phyloP scores from a whole-genome alignment of 179 eudicot genomes.

The Patellifolia procumbens region DNA sequence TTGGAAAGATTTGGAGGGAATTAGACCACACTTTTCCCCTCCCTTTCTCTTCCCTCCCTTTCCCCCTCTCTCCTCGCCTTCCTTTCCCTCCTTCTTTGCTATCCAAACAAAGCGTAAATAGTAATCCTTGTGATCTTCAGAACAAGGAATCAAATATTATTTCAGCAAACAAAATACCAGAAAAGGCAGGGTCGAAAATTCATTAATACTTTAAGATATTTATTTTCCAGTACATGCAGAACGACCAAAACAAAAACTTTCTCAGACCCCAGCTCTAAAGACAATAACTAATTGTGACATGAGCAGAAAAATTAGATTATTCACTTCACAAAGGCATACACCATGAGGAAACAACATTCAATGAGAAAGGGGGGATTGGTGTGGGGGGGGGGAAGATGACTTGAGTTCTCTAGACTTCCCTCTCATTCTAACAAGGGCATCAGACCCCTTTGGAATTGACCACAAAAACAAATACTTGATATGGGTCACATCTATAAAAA shows the following conservation, averaged over 20 bases:
- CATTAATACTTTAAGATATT: neutral
- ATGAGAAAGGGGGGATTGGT: neutral
- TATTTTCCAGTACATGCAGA: neutral
- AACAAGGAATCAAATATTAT: neutral
- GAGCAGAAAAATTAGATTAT: neutral
- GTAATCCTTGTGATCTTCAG: no score
- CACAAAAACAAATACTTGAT: neutral
- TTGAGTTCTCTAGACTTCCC: neutral
- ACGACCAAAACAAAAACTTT: neutral
- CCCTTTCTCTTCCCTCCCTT: no score
- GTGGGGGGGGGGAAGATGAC: neutral
- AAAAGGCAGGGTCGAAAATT: neutral
- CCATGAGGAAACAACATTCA: neutral
- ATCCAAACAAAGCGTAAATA: no score
- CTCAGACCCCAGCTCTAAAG: neutral
- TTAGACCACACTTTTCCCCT: neutral
- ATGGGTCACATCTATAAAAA: neutral
- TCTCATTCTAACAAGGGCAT: neutral
- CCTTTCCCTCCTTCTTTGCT: no score
- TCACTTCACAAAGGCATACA: neutral
- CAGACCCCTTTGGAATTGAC: neutral
- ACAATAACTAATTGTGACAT: slow-evolving; percentile 4
- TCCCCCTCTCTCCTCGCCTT: no score
- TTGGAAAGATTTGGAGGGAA: no score
- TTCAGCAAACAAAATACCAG: neutral